Evolutionary conservation across 345 rosid species (phyloP).

Genomic region (Salix brachista): DNA sequence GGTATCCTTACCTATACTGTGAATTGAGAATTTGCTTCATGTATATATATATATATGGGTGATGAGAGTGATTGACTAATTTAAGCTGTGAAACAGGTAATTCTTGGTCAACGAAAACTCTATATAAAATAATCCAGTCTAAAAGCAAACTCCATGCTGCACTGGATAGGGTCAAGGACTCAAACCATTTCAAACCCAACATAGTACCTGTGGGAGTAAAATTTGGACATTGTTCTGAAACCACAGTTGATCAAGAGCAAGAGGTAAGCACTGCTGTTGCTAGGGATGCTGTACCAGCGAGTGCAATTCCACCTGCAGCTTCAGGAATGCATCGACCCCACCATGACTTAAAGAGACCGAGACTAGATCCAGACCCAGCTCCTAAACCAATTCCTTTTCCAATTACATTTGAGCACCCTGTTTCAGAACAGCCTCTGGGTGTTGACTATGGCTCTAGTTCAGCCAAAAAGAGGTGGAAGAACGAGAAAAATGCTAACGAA

Average conservation of each 20-base stretch:
- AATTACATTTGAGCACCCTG: slow-evolving; percentile 15
- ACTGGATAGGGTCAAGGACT: slow-evolving; percentile 17
- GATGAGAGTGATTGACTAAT: not conserved
- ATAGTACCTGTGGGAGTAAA: not conserved
- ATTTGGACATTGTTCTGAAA: not conserved
- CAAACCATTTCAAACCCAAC: not conserved
- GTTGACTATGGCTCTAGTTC: not conserved
- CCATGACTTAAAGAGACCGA: slow-evolving; percentile 12
- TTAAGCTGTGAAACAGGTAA: slow-evolving; percentile 18
- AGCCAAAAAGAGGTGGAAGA: slow-evolving; percentile 9
- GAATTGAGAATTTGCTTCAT: not conserved
- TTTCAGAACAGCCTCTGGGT: not conserved
- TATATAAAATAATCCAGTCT: slow-evolving; percentile 32
- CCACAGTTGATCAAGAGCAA: not conserved
- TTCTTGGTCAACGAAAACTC: slow-evolving; percentile 11
- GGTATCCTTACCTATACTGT: slow-evolving; percentile 14
- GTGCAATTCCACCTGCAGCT: not conserved
- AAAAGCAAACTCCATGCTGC: slow-evolving; percentile 30
- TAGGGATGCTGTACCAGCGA: not conserved
- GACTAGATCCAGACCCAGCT: slow-evolving; percentile 3
- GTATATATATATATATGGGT: not conserved
- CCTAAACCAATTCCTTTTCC: slow-evolving; percentile 14
- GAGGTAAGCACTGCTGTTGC: slow-evolving; percentile 1
- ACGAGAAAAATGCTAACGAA: slow-evolving; percentile 7
- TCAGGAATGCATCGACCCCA: not conserved